These are phyloP conservation scores for Parmales sp. DNA, from an alignment of 108 stramenopile genomes.

Conservation along the genomic window DNA sequence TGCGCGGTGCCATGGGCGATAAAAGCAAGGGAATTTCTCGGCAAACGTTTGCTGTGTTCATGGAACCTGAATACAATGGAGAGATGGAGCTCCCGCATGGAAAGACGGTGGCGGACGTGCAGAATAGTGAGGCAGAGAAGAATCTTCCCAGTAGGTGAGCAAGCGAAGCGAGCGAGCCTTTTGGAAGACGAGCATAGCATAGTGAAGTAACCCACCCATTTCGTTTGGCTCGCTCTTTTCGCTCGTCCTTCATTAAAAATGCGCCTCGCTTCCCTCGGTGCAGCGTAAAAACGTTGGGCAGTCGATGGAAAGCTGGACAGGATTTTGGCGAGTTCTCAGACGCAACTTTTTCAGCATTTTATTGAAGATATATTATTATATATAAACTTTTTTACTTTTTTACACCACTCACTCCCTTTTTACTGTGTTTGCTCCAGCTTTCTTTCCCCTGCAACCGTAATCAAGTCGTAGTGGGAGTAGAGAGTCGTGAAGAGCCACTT, in stretches of 20 bases:
- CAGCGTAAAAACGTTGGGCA: slow-evolving; percentile 35
- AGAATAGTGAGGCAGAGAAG: slow-evolving; percentile 28
- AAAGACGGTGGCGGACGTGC: slow-evolving; percentile 40
- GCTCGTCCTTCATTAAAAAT: no score
- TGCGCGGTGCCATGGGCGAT: slow-evolving; percentile 27
- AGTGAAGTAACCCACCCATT: no score
- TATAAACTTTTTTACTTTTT: background rate
- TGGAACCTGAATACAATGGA: slow-evolving; percentile 58
- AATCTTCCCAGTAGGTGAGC: slow-evolving; percentile 34
- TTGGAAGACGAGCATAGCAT: no score
- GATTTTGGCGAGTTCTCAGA: slow-evolving; percentile 66
- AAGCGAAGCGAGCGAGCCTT: no score
- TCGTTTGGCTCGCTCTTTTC: no score
- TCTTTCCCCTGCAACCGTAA: background rate
- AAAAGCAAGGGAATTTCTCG: slow-evolving; percentile 28
- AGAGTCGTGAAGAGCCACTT: no score
- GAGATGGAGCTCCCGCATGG: slow-evolving; percentile 43
- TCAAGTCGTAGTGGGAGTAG: no score
- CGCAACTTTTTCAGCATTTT: slow-evolving; percentile 60
- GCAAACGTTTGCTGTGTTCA: slow-evolving; percentile 63
- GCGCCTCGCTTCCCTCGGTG: no score
- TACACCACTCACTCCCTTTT: no score
- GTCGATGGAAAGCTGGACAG: slow-evolving; percentile 47
- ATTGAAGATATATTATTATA: slow-evolving; percentile 21
- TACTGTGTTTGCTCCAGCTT: background rate